Evolutionary conservation across 148 eudicot species (phyloP), one percentile per base, ranked within the genome.

Genomic region (Diospyros lotus): DNA sequence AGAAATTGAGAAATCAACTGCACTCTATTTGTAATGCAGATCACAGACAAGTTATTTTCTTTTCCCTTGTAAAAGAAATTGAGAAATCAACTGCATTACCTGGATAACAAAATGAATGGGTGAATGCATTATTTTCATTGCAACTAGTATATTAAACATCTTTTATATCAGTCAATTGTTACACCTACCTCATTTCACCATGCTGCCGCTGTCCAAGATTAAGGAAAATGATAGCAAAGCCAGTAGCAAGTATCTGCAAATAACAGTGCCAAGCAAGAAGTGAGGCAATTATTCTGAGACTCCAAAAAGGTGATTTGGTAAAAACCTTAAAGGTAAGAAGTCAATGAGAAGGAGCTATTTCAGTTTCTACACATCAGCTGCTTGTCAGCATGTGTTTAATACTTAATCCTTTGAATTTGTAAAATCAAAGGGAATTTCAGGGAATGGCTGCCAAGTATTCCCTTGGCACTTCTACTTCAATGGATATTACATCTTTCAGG

Each of bases 121-220:
- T 6, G 15, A 58, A 58, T 18, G 43, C 7, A 28, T 43, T 8
- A 62, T 44, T 9, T 45, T 42, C 55, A 10, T 28, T 58, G 17
- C 12, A 45, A 72, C 18, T 28, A 58, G 6, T 71, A 7, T 40
- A 71, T 13, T 54, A 18, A 72, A 10, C 51, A 28, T 44, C 46
- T 60, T 45, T n/a, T 56, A 46, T 6, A 73, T 38, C 45, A 4
- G 41, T 44, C 61, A 9, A 64, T 64, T 15, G 41, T 52, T 39
- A 51, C 18, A 69, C 78, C 46, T 88, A 96, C 99, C 99, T 96
- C 76, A 81, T 83, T 78, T 96, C 99, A 73, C 99, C 99, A 63
- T 79, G 88, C 76, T 88, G 86, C 11, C 99, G 90, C 74, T 86
- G 81, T 64, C 99, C 99, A 73, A 96, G 98, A 84, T 96, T 96